A percentile compares a stretch with the other conserved stretches of the same genome.
These are phyloP conservation scores for Claviceps pusilla DNA, from an alignment of 2,329 filamentous ascomycete species.

Conservation along the genomic window DNA sequence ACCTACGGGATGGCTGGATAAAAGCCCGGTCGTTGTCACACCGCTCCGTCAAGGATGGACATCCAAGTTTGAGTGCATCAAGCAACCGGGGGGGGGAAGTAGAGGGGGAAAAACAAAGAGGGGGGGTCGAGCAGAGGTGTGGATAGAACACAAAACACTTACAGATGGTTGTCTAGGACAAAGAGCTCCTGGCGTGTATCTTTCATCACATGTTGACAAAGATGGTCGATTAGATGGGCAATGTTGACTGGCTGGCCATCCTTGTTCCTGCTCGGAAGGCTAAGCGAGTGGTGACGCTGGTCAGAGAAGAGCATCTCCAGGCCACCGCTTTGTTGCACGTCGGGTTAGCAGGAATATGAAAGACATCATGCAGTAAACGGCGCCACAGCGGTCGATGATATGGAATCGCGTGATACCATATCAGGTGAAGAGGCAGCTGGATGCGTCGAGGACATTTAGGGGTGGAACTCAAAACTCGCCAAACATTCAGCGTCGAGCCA, in stretches of 20 bases:
- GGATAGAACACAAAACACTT: slow-evolving; percentile 26
- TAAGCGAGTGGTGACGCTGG: slow-evolving; percentile 55
- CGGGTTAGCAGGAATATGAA: not conserved
- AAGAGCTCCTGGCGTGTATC: slow-evolving; percentile 80
- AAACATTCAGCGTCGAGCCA: not conserved
- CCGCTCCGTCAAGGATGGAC: not conserved
- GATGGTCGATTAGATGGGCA: slow-evolving; percentile 59
- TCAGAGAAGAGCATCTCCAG: slow-evolving; percentile 89
- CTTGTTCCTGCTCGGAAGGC: slow-evolving; percentile 47
- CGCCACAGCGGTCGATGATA: not conserved
- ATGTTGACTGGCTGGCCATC: slow-evolving; percentile 51
- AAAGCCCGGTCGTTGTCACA: not conserved
- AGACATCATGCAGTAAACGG: not conserved
- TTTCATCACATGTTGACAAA: slow-evolving; percentile 71
- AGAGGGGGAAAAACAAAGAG: not conserved
- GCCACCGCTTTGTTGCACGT: slow-evolving; percentile 49
- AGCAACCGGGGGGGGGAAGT: not conserved
- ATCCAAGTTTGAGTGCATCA: not conserved
- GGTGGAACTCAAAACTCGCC: not conserved
- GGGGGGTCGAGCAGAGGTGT: not conserved
- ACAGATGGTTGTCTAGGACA: slow-evolving; percentile 77
- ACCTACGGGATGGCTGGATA: not conserved
- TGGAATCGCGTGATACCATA: not conserved
- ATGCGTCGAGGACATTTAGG: not conserved
- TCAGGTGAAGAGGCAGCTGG: too few relatives aligned